Conservation (phyloP, 2,329 filamentous ascomycete genomes). For the Colletotrichum salicis region DNA sequence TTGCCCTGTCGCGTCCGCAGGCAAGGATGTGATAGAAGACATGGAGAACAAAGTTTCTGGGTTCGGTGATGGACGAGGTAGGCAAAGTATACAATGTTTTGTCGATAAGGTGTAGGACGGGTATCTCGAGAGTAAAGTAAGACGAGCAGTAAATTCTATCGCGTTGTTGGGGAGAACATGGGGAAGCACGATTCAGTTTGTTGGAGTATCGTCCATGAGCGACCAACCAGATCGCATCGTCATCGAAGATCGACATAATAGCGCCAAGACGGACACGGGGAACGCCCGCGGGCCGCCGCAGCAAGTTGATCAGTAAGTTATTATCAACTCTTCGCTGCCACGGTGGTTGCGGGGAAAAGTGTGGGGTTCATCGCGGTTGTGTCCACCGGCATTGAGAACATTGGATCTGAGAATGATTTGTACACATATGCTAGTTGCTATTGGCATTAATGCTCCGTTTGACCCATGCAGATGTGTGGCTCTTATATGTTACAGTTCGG, state of each 20-base stretch:
- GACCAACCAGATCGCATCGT: background rate
- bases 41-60: background rate
- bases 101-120: background rate
- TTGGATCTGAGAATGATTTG: background rate
- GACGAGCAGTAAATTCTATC: background rate
- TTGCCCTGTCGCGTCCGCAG: background rate
- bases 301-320: constrained; percentile 18
- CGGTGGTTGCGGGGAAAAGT: background rate
- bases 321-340: background rate
- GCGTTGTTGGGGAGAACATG: background rate
- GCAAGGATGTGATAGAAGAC: background rate
- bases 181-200: background rate
- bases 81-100: background rate
- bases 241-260: background rate
- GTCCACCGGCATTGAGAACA: background rate
- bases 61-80: background rate
- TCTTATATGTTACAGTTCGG: background rate
- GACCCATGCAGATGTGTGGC: background rate
- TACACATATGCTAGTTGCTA: background rate
- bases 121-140: background rate
- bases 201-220: background rate
- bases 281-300: background rate
- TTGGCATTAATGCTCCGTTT: background rate
- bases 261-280: constrained; percentile 3
- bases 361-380: constrained; percentile 4